These are phyloP conservation scores for Dispira parvispora DNA, from an alignment of 192 early-diverging fungal genomes.

Conservation along the genomic window DNA sequence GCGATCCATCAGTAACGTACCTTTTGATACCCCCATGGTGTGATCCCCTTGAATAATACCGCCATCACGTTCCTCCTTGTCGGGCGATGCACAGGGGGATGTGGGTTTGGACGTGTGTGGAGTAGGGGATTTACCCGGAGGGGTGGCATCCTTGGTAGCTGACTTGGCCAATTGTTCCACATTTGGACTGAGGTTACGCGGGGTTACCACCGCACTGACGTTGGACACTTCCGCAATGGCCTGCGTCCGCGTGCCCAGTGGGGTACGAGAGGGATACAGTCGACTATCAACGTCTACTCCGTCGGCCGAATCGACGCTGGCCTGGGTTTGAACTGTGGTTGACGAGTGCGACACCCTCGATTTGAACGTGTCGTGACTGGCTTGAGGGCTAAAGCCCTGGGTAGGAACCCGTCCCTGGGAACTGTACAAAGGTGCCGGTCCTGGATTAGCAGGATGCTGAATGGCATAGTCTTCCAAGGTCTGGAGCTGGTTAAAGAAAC, in stretches of 20 bases:
- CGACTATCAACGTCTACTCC: neutral
- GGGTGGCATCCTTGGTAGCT: neutral
- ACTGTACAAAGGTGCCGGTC: neutral
- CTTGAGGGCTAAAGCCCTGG: neutral
- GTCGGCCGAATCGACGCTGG: neutral
- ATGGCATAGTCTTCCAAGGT: neutral
- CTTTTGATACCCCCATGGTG: no score
- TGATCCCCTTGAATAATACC: no score
- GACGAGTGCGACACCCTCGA: neutral
- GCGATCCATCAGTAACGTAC: no score
- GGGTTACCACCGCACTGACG: constrained; percentile 5
- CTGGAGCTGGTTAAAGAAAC: neutral
- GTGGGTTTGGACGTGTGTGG: neutral
- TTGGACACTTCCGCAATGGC: constrained; percentile 1
- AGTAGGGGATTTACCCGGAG: neutral
- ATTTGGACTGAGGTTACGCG: neutral
- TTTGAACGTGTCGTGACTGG: neutral
- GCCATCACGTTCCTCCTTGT: neutral
- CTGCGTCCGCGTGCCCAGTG: neutral
- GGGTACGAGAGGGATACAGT: neutral
- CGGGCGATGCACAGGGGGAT: neutral
- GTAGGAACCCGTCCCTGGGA: neutral
- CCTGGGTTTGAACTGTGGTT: neutral
- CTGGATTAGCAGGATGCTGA: neutral
- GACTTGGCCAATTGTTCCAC: neutral